These are phyloP conservation scores for Boletus insuetus DNA, from an alignment of 768 basidiomycete genomes.

Conservation along the genomic window DNA sequence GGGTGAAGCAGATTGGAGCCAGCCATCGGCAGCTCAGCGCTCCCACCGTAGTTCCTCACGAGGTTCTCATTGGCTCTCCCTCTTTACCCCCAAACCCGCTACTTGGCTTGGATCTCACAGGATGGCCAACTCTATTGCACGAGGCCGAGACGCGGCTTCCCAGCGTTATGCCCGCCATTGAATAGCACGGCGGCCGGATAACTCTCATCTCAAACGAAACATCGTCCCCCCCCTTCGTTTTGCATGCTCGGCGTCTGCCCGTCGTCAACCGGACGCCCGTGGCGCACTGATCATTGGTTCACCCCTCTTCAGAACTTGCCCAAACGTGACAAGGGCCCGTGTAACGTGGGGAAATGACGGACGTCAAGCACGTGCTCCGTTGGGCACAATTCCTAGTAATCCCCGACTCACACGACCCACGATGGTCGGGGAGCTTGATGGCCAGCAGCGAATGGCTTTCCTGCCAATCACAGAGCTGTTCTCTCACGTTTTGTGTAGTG, in stretches of 20 bases:
- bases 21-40: neutral
- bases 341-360: slow-evolving; percentile 17
- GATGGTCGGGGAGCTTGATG: slow-evolving; percentile 1
- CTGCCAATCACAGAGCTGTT: too few relatives aligned
- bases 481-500: neutral
- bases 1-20: slow-evolving; percentile 1
- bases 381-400: slow-evolving; percentile 3
- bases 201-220: neutral
- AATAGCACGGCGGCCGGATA: neutral
- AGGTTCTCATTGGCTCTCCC: too few relatives aligned
- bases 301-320: neutral
- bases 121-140: slow-evolving; percentile 18
- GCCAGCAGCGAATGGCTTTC: neutral
- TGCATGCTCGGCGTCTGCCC: neutral
- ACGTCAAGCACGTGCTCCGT: neutral
- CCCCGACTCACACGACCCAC: slow-evolving; percentile 5
- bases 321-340: slow-evolving; percentile 4
- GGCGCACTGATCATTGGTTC: neutral
- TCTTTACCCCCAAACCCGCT: too few relatives aligned
- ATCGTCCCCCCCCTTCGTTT: neutral
- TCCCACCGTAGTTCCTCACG: neutral
- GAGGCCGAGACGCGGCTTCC: neutral
- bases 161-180: neutral
- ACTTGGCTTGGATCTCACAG: slow-evolving; percentile 5
- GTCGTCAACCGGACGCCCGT: slow-evolving; percentile 2